A percentile compares a stretch with the other conserved stretches of the same genome.
Conservation (phyloP, 2,329 filamentous ascomycete species). For the Verticillium albo-atrum region DNA sequence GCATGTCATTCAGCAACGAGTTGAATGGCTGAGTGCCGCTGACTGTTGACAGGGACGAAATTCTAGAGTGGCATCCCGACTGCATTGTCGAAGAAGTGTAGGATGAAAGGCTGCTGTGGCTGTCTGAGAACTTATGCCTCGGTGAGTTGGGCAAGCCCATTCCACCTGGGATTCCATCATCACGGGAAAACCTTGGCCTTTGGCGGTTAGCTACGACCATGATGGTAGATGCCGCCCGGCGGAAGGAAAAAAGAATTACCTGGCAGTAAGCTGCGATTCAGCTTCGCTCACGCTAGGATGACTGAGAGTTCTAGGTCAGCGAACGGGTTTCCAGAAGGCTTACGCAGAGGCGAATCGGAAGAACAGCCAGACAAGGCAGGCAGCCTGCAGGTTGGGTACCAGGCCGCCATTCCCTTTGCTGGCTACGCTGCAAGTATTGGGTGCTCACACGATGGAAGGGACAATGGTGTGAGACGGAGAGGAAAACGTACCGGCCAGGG, state of each 20-base stretch:
- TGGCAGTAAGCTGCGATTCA: conserved; percentile 14
- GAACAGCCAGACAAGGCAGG: too few relatives aligned
- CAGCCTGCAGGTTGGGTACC: too few relatives aligned
- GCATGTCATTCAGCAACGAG: conserved; percentile 29
- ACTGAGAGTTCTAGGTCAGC: neutral
- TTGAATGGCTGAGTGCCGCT: conserved; percentile 31
- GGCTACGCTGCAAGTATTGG: too few relatives aligned
- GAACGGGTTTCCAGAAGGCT: too few relatives aligned
- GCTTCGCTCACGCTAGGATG: conserved; percentile 3
- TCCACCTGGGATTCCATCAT: conserved; percentile 11
- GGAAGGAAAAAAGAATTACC: conserved; percentile 5
- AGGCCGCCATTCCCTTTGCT: too few relatives aligned
- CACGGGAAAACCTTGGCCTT: conserved; percentile 12
- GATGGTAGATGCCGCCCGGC: neutral
- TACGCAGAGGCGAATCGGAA: too few relatives aligned
- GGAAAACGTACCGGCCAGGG: conserved; percentile 16
- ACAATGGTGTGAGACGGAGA: neutral
- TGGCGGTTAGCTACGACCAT: conserved; percentile 14
- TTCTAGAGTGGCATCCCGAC: conserved; percentile 44
- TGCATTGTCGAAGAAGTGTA: conserved; percentile 38
- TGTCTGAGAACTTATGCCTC: conserved; percentile 44
- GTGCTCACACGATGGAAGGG: too few relatives aligned
- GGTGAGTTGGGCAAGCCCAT: conserved; percentile 13
- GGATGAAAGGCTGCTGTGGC: conserved; percentile 47
- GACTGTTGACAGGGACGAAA: conserved; percentile 50